Evolutionary conservation across 2,329 filamentous ascomycete genomes (phyloP).

Genomic region (Colletotrichum cereale): DNA sequence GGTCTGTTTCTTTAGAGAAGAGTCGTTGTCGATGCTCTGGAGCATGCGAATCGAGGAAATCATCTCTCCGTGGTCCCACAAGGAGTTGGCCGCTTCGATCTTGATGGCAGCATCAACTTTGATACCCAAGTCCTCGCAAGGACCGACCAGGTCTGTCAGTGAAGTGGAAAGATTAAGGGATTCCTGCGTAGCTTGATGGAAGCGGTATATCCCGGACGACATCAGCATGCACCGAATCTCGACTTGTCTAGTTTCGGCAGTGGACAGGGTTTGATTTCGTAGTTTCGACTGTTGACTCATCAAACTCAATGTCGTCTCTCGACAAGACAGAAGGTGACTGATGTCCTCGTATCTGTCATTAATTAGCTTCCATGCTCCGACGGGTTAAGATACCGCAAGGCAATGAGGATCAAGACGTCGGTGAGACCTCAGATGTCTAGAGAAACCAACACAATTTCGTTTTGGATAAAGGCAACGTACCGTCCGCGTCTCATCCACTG

Average conservation of each 20-base stretch:
- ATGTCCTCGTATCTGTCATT: constrained; percentile 77
- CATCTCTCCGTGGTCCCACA: constrained; percentile 96
- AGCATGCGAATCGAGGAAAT: constrained; percentile 90
- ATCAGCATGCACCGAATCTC: constrained; percentile 84
- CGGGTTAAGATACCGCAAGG: not conserved
- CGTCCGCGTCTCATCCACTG: constrained; percentile 86
- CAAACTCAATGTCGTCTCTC: constrained; percentile 85
- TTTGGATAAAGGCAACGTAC: constrained; percentile 60
- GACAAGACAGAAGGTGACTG: constrained; percentile 82
- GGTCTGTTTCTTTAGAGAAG: constrained; percentile 74
- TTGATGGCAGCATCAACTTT: constrained; percentile 82
- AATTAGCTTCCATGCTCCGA: not conserved
- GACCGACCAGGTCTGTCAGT: constrained; percentile 80
- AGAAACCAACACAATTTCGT: constrained; percentile 30
- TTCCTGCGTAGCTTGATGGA: constrained; percentile 86
- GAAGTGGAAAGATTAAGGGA: constrained; percentile 87
- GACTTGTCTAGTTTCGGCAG: constrained; percentile 73
- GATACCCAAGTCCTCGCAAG: constrained; percentile 78
- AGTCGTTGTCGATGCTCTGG: constrained; percentile 75
- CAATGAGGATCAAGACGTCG: no score
- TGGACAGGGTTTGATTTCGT: constrained; percentile 70
- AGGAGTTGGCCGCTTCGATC: constrained; percentile 86
- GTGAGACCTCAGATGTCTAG: no score
- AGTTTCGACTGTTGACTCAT: constrained; percentile 78
- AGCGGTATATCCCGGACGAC: constrained; percentile 80